Evolutionary conservation across 192 early-diverging fungal genomes (phyloP).

Genomic region (Backusella mclennaniae): DNA sequence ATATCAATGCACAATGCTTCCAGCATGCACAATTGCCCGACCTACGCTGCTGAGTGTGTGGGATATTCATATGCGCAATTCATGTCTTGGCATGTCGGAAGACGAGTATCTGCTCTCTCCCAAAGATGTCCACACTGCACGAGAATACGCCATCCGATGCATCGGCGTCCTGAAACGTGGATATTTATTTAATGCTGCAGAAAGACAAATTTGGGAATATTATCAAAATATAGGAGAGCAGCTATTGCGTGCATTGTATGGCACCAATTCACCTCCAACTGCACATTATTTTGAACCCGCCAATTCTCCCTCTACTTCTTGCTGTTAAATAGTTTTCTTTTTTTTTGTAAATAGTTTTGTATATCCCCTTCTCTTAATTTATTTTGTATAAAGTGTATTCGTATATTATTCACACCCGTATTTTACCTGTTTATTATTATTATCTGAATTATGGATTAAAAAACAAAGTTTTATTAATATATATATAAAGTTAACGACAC

Average conservation of each 20-base stretch:
- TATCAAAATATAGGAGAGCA: slow-evolving; percentile 26
- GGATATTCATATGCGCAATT: slow-evolving; percentile 20
- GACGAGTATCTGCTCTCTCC: neutral
- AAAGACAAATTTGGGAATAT: slow-evolving; percentile 19
- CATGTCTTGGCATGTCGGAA: slow-evolving; percentile 13
- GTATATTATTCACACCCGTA: too few relatives aligned
- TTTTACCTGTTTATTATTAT: neutral
- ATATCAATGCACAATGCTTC: slow-evolving; percentile 12
- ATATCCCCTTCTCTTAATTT: neutral
- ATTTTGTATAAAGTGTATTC: too few relatives aligned
- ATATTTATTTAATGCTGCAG: slow-evolving; percentile 17
- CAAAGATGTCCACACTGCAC: neutral
- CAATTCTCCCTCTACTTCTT: neutral
- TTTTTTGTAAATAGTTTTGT: neutral
- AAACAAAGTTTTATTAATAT: neutral
- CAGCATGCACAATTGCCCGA: neutral
- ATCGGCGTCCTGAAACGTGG: slow-evolving; percentile 15
- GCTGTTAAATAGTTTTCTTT: neutral
- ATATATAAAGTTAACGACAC: neutral
- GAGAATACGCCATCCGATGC: slow-evolving; percentile 18
- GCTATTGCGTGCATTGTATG: neutral
- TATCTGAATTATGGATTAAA: too few relatives aligned
- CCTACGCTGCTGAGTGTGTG: slow-evolving; percentile 9
- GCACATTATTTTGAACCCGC: neutral
- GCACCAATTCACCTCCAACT: neutral